Percentiles rank a stretch among this genome's conserved stretches.
phyloP scores from a whole-genome alignment of 768 basidiomycete genomes.

The Boletales sp. region DNA sequence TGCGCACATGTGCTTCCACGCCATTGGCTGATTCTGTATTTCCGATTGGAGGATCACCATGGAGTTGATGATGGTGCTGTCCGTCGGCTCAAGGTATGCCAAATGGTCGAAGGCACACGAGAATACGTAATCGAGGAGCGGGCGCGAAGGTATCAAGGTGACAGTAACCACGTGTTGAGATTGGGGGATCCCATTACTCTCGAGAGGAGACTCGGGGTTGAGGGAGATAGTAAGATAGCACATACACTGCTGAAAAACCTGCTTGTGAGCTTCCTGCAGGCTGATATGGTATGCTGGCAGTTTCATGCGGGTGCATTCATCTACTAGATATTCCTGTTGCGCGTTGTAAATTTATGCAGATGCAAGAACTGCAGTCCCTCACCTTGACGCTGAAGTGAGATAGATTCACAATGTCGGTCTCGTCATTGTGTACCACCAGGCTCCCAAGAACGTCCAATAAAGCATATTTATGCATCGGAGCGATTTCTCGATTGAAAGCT shows the following conservation, averaged over 20 bases:
- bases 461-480: neutral
- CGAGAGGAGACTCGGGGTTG: neutral
- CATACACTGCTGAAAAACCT: neutral
- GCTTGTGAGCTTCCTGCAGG: neutral
- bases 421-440: neutral
- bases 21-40: neutral
- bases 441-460: neutral
- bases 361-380: neutral
- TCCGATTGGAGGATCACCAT: neutral
- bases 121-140: neutral
- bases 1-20: neutral
- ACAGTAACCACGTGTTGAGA: neutral
- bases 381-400: slow-evolving; percentile 1
- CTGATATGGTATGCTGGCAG: neutral
- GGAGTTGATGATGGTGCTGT: neutral
- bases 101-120: neutral
- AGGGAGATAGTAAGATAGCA: neutral
- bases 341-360: too few relatives aligned
- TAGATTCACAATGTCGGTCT: neutral
- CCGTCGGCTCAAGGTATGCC: neutral
- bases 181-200: neutral
- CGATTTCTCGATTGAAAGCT: neutral
- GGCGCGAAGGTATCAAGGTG: neutral
- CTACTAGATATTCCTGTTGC: neutral
- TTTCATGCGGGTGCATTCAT: neutral